phyloP scores from a whole-genome alignment of 2,329 filamentous ascomycete genomes.

The Sordariomycetes sp. region DNA sequence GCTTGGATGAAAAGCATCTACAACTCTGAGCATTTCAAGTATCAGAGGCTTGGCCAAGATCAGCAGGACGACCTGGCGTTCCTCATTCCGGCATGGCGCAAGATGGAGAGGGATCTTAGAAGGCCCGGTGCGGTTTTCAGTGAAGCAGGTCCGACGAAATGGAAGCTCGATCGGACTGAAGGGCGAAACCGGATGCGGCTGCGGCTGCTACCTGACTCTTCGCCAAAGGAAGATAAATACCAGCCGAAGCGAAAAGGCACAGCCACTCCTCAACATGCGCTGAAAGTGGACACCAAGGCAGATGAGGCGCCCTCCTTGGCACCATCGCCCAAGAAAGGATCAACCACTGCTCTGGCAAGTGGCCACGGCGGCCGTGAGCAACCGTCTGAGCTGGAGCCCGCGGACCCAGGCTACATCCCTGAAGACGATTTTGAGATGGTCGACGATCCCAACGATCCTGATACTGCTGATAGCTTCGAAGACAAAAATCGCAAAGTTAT shows the following conservation, averaged over 20 bases:
- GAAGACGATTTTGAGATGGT: conserved; percentile 96
- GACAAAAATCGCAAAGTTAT: conserved; percentile 98
- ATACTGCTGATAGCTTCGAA: conserved; percentile 75
- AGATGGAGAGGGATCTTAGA: conserved; percentile 68
- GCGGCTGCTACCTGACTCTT: conserved; percentile 71
- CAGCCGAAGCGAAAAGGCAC: conserved; percentile 70
- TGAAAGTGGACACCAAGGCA: conserved; percentile 20
- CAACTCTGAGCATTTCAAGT: conserved; percentile 82
- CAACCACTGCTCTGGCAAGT: background rate
- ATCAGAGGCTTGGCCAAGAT: conserved; percentile 82
- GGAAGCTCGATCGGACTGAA: conserved; percentile 93
- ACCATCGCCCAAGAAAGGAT: conserved; percentile 9
- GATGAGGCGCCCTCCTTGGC: conserved; percentile 9
- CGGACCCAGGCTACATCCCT: conserved; percentile 21
- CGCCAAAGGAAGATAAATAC: conserved; percentile 60
- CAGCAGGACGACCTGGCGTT: conserved; percentile 84
- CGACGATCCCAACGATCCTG: conserved; percentile 79
- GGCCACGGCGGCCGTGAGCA: conserved; percentile 3
- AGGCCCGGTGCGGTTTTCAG: conserved; percentile 77
- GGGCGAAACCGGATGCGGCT: conserved; percentile 92
- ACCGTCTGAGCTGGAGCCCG: conserved; percentile 10
- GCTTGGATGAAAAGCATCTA: conserved; percentile 97
- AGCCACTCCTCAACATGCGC: conserved; percentile 26
- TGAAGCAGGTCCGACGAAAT: conserved; percentile 53
- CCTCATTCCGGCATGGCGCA: conserved; percentile 64